Base-by-base conservation (phyloP, 176 grass and related monocot species). In the Pontederia crassipes region DNA sequence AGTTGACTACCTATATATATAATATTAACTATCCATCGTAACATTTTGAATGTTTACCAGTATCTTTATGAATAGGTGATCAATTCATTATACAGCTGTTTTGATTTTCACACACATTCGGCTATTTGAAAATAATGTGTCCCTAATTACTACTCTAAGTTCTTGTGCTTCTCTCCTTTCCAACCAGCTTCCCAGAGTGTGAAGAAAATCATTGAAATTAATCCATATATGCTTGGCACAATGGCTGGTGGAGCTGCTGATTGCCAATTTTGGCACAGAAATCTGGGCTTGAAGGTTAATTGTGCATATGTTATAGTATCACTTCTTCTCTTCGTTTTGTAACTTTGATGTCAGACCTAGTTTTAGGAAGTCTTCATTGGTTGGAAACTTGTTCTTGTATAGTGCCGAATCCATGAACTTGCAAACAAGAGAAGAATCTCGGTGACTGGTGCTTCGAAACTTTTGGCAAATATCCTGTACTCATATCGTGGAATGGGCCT, bases 171-270 rank as follows among this genome's bases (percentile, higher is more conserved):
- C 12, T n/a, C 14, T n/a, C 2, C 63, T 15, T 62, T 63, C 9
- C 40, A 17, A 4, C 32, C 67, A 97, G 93, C 93, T 52, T 97
- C 93, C n/a, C 87, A 97, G 73, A 88, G 78, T 52, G 84, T 98
- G 27, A 92, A 76, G 62, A 97, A 98, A 82, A 98, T 98, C 68
- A 91, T 98, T n/a, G 87, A 98, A 78, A 98, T 98, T 48, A 92
- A 98, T 63, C 93, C 84, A 8, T 91, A 97, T 81, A 97, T 97
- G 93, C 74, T 97, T 45, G 93, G 93, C 73, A 98, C 87, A 2
- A 91, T 98, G 84, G 93, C 93, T 59, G 84, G 87, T 64, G 93
- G 93, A 16, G 93, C 87, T 57, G 87, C 93, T 57, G 93, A 92
- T 82, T 98, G 93, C 60, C 93, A 98, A 20, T 98, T 98, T 52